phyloP scores from a whole-genome alignment of 768 basidiomycete genomes.

The Russula emetica region DNA sequence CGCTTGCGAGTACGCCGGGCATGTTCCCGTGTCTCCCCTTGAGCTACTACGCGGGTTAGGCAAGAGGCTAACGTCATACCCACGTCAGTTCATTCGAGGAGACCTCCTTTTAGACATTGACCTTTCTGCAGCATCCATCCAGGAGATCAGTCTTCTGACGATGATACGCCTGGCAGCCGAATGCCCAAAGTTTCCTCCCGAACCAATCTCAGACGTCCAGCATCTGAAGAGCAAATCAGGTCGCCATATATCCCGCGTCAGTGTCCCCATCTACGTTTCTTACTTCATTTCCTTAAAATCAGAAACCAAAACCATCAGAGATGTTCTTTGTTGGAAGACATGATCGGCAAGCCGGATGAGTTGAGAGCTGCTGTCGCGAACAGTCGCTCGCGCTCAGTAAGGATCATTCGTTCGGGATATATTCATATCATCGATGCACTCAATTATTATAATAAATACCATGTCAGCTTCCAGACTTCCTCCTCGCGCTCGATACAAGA shows the following conservation, averaged over 20 bases:
- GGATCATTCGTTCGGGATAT: slow-evolving; percentile 25
- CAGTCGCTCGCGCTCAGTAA: slow-evolving; percentile 55
- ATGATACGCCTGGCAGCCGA: slow-evolving; percentile 65
- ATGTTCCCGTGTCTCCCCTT: slow-evolving; percentile 46
- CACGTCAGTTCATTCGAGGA: slow-evolving; percentile 38
- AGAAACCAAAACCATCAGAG: slow-evolving; percentile 43
- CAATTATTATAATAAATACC: slow-evolving; percentile 4
- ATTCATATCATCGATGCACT: not conserved
- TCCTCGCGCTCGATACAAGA: slow-evolving; percentile 44
- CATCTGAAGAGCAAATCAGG: slow-evolving; percentile 44
- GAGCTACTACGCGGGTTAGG: slow-evolving; percentile 48
- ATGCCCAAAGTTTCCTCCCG: slow-evolving; percentile 50
- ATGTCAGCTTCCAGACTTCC: slow-evolving; percentile 66
- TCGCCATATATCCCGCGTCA: slow-evolving; percentile 48
- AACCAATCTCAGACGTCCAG: slow-evolving; percentile 42
- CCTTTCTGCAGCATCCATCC: slow-evolving; percentile 53
- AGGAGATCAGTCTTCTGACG: slow-evolving; percentile 66
- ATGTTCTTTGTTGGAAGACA: slow-evolving; percentile 60
- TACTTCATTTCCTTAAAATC: not conserved
- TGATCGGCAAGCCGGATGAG: slow-evolving; percentile 43
- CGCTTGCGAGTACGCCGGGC: slow-evolving; percentile 55
- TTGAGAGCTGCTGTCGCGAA: slow-evolving; percentile 46
- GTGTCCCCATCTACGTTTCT: slow-evolving; percentile 35
- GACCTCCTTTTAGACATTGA: slow-evolving; percentile 14
- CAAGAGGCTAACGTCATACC: slow-evolving; percentile 38